Evolutionary conservation across 352 stramenopile species (phyloP).

Genomic region (Pythium utonaiense): DNA sequence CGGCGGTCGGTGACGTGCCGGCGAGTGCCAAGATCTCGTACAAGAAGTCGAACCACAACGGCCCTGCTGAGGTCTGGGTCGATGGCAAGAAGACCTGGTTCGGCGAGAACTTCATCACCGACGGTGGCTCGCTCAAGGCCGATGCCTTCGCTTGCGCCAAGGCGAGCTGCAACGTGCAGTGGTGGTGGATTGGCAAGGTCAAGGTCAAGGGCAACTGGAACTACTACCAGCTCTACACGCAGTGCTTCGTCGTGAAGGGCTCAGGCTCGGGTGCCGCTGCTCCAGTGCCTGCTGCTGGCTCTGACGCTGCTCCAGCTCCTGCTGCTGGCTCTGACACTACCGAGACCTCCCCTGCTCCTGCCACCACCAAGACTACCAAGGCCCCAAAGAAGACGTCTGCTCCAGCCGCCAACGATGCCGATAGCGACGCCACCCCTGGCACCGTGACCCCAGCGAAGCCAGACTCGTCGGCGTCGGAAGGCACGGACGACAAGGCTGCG

Average conservation of each 20-base stretch:
- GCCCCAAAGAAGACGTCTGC: background rate
- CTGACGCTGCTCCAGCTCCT: background rate
- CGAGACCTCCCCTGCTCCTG: too few relatives aligned
- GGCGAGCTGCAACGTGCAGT: conserved; percentile 20
- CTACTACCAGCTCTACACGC: conserved; percentile 27
- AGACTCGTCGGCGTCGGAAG: background rate
- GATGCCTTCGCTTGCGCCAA: conserved; percentile 21
- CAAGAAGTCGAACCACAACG: conserved; percentile 30
- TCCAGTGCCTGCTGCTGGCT: background rate
- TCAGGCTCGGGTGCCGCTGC: conserved; percentile 3
- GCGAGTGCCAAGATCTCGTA: conserved; percentile 20
- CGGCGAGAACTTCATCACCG: conserved; percentile 22
- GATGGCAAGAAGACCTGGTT: conserved; percentile 21
- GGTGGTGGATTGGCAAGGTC: conserved; percentile 27
- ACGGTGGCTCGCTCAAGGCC: conserved; percentile 15
- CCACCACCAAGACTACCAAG: too few relatives aligned
- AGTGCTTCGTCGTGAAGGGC: conserved; percentile 25
- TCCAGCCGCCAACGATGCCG: background rate
- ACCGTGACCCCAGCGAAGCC: conserved; percentile 1
- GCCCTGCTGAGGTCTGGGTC: conserved; percentile 23
- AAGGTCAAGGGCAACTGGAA: conserved; percentile 24
- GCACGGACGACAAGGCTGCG: background rate
- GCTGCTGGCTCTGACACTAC: background rate
- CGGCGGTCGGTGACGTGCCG: conserved; percentile 13
- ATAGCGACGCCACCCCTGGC: conserved; percentile 6